phyloP scores from a whole-genome alignment of 768 basidiomycete genomes.

The Gloeophyllum trabeum region DNA sequence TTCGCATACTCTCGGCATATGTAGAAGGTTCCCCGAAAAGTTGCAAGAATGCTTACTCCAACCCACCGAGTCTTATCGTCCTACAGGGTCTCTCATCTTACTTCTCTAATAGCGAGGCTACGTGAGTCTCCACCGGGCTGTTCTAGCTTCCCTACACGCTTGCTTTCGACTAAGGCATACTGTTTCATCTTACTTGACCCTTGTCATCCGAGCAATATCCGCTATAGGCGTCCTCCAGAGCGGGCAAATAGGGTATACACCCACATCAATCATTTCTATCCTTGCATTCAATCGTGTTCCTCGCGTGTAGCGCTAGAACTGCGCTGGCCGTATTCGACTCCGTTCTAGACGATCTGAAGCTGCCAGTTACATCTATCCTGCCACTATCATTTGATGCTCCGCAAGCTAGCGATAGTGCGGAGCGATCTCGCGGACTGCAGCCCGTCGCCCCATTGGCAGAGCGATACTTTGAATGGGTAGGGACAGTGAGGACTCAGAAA shows the following conservation, averaged over 20 bases:
- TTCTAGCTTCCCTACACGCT: constrained; percentile 1
- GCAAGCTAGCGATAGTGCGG: no score
- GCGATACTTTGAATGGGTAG: neutral
- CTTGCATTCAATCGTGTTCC: constrained; percentile 4
- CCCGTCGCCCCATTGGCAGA: neutral
- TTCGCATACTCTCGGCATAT: constrained; percentile 22
- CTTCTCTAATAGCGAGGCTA: constrained; percentile 19
- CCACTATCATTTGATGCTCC: no score
- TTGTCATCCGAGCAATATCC: constrained; percentile 36
- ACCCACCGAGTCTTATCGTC: constrained; percentile 40
- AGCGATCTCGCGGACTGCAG: no score
- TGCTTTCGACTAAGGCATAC: constrained; percentile 15
- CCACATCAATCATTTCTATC: neutral
- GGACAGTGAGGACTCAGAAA: no score
- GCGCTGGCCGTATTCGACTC: constrained; percentile 52
- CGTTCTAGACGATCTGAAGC: constrained; percentile 32
- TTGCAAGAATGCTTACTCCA: constrained; percentile 21
- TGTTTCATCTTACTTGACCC: constrained; percentile 38
- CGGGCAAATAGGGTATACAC: constrained; percentile 13
- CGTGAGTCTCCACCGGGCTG: constrained; percentile 3
- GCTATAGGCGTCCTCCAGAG: constrained; percentile 22
- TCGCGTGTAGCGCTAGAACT: constrained; percentile 9
- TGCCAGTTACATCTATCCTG: constrained; percentile 27
- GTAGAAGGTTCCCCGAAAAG: constrained; percentile 13
- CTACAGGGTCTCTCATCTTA: constrained; percentile 51